Evolutionary conservation across 306 rosid species (phyloP), one percentile per base, ranked within the genome.

Genomic region (Hippophae gyantsensis): DNA sequence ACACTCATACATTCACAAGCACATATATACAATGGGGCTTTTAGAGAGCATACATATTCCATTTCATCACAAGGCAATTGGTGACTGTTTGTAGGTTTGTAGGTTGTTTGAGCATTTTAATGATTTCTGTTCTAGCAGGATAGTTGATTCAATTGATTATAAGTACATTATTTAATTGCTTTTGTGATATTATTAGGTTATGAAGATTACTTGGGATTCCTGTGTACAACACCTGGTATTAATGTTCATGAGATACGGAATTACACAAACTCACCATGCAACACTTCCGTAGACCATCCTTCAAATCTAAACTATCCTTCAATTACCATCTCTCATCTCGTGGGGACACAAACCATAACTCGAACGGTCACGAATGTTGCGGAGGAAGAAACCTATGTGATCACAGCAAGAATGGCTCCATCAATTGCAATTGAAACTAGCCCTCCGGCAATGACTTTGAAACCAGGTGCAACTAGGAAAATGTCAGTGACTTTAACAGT

Each of bases 221-320:
- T 93, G 76, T 93, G 99, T 79, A 84, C 99, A 44, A 93, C 95
- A 5, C 84, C 99, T 0, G 84, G 87, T 56, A 79, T 93, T 61
- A 77, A 93, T 59, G 72, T 77, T 47, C 79, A 77, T 6, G 99
- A 84, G 85, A 81, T 93, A 79, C 71, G 44, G 79, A 84, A 82
- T 62, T 81, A 84, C 77, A 93, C 86, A 32, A 83, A 68, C 69
- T 49, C 72, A 5, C 84, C 90, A 47, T 93, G 99, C 75, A 93
- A 93, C 82, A 67, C 40, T 66, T 73, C 78, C 67, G 80, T 89
- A 70, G 94, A 80, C 27, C 83, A 77, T 53, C 99, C 99, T 3
- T 82, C 84, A 42, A 93, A 93, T 68, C 74, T 93, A 56, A 93
- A 93, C 80, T 72, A 80, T 10, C 99, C 99, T 27, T 93, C 99